Conservation (phyloP, 352 stramenopile genomes). For the Stephanocyclus meneghinianus region DNA sequence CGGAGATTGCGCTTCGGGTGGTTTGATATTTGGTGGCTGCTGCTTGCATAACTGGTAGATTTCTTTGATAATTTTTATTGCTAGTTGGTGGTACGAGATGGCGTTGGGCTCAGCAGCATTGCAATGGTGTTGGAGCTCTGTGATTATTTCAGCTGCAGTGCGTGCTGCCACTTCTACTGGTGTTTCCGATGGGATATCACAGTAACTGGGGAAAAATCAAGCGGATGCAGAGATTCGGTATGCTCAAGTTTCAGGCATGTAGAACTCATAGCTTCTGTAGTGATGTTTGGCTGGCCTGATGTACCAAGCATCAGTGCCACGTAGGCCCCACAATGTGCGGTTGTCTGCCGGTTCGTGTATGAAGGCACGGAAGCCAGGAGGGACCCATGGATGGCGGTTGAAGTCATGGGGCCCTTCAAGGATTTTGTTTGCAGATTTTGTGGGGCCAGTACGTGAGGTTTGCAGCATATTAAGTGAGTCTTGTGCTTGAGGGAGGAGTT, state of each 20-base stretch:
- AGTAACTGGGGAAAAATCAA: background rate
- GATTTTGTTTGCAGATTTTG: conserved; percentile 15
- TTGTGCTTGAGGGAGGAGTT: no score
- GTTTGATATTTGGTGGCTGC: no score
- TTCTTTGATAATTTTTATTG: background rate
- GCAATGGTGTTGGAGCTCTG: no score
- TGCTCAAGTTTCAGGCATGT: conserved; percentile 11
- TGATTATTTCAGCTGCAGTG: no score
- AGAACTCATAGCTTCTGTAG: no score
- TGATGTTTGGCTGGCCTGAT: conserved; percentile 9
- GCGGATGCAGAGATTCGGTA: conserved; percentile 21
- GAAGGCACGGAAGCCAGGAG: background rate
- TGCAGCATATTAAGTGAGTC: no score
- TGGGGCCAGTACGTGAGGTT: conserved; percentile 31
- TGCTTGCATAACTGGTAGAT: background rate
- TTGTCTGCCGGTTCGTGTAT: background rate
- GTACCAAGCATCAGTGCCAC: conserved; percentile 40
- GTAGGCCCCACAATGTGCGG: conserved; percentile 20
- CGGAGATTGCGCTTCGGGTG: background rate
- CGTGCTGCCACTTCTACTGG: background rate
- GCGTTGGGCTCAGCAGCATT: no score
- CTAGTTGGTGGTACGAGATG: no score
- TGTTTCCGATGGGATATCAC: background rate
- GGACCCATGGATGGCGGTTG: conserved; percentile 9
- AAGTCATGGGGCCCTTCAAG: background rate